Conservation (phyloP, 306 rosid genomes). For the Castanospermum australe region DNA sequence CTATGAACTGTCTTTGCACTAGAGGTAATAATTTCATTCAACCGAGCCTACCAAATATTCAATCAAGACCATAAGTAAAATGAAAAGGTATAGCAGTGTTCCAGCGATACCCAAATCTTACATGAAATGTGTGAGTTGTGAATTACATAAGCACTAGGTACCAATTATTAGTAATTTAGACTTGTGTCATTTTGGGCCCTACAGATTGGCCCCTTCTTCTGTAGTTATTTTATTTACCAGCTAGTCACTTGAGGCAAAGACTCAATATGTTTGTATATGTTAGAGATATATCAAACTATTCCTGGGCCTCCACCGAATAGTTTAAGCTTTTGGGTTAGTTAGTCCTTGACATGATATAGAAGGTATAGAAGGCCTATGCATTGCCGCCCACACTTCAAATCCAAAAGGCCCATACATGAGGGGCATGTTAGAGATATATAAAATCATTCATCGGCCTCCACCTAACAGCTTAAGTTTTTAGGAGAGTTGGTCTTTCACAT, state of each 20-base stretch:
- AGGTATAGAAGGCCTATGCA: too few relatives aligned
- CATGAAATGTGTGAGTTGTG: background rate
- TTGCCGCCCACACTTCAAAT: too few relatives aligned
- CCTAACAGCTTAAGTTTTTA: background rate
- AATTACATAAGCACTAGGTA: background rate
- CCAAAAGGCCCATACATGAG: too few relatives aligned
- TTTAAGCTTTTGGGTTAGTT: too few relatives aligned
- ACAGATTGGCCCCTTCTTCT: background rate
- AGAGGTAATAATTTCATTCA: conserved; percentile 79
- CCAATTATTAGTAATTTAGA: background rate
- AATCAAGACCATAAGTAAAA: background rate
- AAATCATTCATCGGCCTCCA: background rate
- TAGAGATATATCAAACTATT: background rate
- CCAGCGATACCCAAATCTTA: background rate
- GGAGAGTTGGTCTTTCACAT: background rate
- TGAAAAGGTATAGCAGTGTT: background rate
- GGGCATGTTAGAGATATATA: background rate
- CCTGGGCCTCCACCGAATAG: too few relatives aligned
- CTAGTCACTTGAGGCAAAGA: background rate
- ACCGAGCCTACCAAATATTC: conserved; percentile 65
- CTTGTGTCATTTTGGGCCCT: background rate
- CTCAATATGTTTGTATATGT: background rate
- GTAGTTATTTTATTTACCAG: too few relatives aligned
- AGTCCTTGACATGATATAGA: too few relatives aligned
- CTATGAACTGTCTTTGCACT: conserved; percentile 42